Evolutionary conservation across 768 basidiomycete genomes (phyloP), one percentile per base, ranked within the genome.

Genomic region (Suillus tomentosus): DNA sequence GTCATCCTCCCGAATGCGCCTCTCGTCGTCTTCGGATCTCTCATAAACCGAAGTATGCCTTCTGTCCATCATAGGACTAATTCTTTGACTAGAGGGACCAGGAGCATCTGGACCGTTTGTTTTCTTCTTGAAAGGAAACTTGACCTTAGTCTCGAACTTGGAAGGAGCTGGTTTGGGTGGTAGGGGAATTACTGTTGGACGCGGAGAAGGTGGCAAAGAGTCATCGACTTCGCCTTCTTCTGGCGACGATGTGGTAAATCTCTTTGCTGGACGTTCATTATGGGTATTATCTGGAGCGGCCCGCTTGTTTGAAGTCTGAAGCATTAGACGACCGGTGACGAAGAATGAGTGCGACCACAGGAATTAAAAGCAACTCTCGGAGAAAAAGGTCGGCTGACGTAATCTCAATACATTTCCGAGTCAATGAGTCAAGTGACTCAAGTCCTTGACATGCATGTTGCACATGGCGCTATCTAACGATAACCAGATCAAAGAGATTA

Each of bases 201-300:
- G 70, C 67, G 63, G 58, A 40, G 63, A 54, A 37, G 60, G 65
- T 57, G 68, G 55, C 9, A 67, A 71, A 48, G 74, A 78, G 73
- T 92, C 91, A 76, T 91, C 90, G 57, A 94, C 78, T 69, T 94
- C 92, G 65, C 92, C 92, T 72, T 94, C 92, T 75, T 94, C 92
- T 58, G 91, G 91, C 1, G 90, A 82, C 1, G 77, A 88, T 3
- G 87, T 82, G 10, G 81, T 79, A 22, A 73, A 78, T 51, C 89
- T 81, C 71, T 92, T 92, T 6, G 74, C 43, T 11, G 84, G 80
- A 59, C 88, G 81, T 45, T 77, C 74, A 64, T 79, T 76, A 2
- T 78, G 77, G 54, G 85, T 81, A 15, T 87, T 85, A 56, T 76
- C 73, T 43, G 87, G 86, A 36, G 87, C 86, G 61, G 77, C 78